Evolutionary conservation across 106 monocot species (phyloP), one percentile per base, ranked within the genome.

Genomic region (Apostasia shenzhenica): DNA sequence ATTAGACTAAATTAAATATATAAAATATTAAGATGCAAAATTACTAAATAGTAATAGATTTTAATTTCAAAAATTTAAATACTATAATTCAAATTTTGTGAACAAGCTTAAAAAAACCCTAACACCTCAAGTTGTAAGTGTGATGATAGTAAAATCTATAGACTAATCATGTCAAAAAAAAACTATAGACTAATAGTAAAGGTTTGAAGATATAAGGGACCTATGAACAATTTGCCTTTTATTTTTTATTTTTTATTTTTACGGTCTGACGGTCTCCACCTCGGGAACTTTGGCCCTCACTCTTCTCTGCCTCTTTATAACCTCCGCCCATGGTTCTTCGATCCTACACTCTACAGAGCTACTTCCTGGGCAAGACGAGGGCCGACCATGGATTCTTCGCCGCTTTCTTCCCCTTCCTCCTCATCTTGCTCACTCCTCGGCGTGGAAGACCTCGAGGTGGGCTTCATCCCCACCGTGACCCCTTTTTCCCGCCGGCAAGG

Each of bases 391-490:
- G 59, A 59, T 1, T 38, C 4, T 8, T 57, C 57, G 37, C 2
- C 57, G 3, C 57, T 57, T 38, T 38, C 37, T 38, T 57, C 39
- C 37, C 39, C 57, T 37, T 39, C 57, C 37, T 38, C 14, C 37
- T 57, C 57, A 57, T 57, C 26, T 5, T 14, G 39, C 37, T 57
- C 57, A 7, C 37, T 57, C 5, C 14, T 37, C 57, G 57, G 57
- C 57, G 39, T 57, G 57, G 57, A 57, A 5, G 57, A 59, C 59
- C 38, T 59, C 59, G 59, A 59, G 39, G 59, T 10, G 59, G 59
- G 59, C 40, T 59, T 59, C 41, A 41, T 10, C 39, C 7, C 26
- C 58, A 8, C 54, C 14, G 55, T 26, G 4, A 1, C 59, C 59
- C 40, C 59, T 40, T 41, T 45, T 8, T 45, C 45, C 62, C 62